phyloP scores from a whole-genome alignment of 345 rosid species.

The Noccaea caerulescens region DNA sequence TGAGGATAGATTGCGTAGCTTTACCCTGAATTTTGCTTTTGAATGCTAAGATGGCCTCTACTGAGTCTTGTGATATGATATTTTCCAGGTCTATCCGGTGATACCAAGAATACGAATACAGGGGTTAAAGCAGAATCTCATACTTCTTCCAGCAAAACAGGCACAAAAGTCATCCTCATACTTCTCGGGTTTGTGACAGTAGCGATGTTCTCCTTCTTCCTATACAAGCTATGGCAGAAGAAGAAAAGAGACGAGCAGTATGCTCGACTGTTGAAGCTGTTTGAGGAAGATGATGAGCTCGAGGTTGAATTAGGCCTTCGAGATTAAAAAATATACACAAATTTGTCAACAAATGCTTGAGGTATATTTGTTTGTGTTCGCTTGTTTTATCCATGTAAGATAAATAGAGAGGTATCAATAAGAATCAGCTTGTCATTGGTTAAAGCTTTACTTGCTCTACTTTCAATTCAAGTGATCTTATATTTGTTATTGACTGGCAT shows the following conservation, averaged over 20 bases:
- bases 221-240: conserved; percentile 92
- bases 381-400: conserved; percentile 16
- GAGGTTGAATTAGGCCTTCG: conserved; percentile 97
- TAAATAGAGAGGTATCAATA: not conserved
- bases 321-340: conserved; percentile 51
- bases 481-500: not conserved
- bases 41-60: not conserved
- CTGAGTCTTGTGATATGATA: conserved; percentile 11
- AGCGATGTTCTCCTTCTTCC: conserved; percentile 61
- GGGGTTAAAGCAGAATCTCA: conserved; percentile 48
- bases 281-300: conserved; percentile 97
- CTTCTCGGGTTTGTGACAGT: conserved; percentile 56
- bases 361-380: conserved; percentile 24
- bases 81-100: conserved; percentile 60
- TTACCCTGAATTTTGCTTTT: not conserved
- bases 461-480: not conserved
- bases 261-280: conserved; percentile 89
- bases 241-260: conserved; percentile 97
- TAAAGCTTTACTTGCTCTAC: not conserved
- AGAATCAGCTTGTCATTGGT: conserved; percentile 14
- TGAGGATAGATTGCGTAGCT: not conserved
- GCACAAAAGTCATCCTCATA: conserved; percentile 57
- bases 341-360: conserved; percentile 11
- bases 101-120: conserved; percentile 49
- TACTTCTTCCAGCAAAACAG: conserved; percentile 53